Conservation (phyloP, 202 grass and related monocot species). For the Musa balbisiana region DNA sequence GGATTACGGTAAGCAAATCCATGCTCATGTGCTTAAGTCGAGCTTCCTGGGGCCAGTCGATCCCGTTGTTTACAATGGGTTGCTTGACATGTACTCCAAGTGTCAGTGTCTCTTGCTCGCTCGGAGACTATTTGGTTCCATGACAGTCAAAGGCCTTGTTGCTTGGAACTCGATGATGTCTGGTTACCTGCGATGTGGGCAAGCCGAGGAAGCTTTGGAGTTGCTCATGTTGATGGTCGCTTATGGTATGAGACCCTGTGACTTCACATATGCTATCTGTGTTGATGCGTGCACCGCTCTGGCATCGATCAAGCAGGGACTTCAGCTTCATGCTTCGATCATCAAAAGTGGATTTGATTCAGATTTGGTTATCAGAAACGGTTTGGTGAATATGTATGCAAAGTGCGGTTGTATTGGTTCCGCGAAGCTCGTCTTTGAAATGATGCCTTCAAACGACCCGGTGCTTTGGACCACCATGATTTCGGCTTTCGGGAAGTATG, state of each 20-base stretch:
- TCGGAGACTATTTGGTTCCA: constrained; percentile 28
- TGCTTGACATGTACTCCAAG: constrained; percentile 46
- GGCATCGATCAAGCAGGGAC: constrained; percentile 39
- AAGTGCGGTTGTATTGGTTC: constrained; percentile 50
- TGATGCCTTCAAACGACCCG: constrained; percentile 13
- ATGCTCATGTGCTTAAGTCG: constrained; percentile 37
- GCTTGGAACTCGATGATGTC: constrained; percentile 56
- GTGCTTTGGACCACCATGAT: constrained; percentile 63
- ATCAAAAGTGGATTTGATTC: constrained; percentile 31
- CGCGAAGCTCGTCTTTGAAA: constrained; percentile 32
- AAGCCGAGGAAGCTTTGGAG: constrained; percentile 39
- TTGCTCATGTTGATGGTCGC: constrained; percentile 33
- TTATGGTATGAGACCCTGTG: constrained; percentile 17
- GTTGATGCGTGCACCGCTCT: constrained; percentile 36
- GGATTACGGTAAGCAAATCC: constrained; percentile 42
- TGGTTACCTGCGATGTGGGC: constrained; percentile 26
- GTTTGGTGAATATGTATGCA: constrained; percentile 51
- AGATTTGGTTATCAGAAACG: constrained; percentile 37
- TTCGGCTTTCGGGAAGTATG: constrained; percentile 48
- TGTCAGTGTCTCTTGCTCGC: constrained; percentile 23
- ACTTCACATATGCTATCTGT: constrained; percentile 40
- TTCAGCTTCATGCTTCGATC: constrained; percentile 34
- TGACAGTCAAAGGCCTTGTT: constrained; percentile 31
- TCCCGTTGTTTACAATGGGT: constrained; percentile 38
- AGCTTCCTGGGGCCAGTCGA: constrained; percentile 13